These are phyloP conservation scores for Mycosphaerelloides madeirae DNA, from an alignment of 2,329 filamentous ascomycete species.

Conservation along the genomic window DNA sequence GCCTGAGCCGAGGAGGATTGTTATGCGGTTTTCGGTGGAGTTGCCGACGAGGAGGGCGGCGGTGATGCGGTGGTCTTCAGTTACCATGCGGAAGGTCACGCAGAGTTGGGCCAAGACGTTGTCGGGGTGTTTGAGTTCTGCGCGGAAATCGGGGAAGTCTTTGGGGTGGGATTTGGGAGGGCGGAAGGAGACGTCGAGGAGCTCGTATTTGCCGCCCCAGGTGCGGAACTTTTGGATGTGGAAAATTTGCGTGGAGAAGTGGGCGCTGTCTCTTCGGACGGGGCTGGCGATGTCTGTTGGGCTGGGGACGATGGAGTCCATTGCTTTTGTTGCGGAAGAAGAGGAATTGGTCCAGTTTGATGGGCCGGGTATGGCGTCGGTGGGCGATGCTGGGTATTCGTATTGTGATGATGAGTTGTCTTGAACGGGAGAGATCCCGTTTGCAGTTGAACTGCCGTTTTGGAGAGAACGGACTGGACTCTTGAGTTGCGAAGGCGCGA, in stretches of 20 bases:
- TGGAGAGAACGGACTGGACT: neutral
- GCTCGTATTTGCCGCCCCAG: conserved; percentile 4
- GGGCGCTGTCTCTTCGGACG: neutral
- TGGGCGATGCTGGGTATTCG: neutral
- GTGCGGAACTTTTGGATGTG: conserved; percentile 6
- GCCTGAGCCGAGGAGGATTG: conserved; percentile 5
- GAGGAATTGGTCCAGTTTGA: neutral
- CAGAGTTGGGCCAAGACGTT: conserved; percentile 2
- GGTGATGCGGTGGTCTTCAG: conserved; percentile 3
- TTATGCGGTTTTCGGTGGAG: neutral
- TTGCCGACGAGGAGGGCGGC: conserved; percentile 6
- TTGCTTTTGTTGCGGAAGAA: neutral
- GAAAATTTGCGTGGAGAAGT: conserved; percentile 4
- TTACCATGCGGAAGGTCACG: conserved; percentile 6
- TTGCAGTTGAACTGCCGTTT: neutral
- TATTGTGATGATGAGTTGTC: neutral
- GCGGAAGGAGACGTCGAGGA: conserved; percentile 7
- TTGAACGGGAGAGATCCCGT: too few relatives aligned
- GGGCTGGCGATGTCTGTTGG: neutral
- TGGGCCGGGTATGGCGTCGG: neutral
- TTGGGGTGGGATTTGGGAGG: conserved; percentile 2
- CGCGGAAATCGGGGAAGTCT: conserved; percentile 1
- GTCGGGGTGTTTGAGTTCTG: conserved; percentile 3
- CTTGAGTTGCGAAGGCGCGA: neutral
- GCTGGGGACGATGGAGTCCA: neutral